Evolutionary conservation across 345 rosid species (phyloP), one percentile per base, ranked within the genome.

Genomic region (Cardamine occulta): DNA sequence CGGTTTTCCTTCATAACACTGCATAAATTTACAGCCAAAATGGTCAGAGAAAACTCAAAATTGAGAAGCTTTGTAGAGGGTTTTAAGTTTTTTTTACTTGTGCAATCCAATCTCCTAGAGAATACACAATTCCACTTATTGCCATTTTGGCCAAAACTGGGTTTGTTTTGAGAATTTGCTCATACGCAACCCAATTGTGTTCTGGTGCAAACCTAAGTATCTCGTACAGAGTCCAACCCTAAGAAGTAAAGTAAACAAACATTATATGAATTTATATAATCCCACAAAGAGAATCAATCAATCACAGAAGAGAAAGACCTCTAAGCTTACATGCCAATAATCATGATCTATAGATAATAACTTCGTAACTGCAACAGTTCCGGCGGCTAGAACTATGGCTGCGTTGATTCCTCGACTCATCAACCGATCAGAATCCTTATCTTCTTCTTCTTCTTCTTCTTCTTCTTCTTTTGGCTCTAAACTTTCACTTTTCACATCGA

Each of bases 161-260:
- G 61, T 94, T 88, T 37, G 87, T 67, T 78, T 88, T 89, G 57
- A 94, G 93, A 59, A 89, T 88, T 83, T 91, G 81, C 64, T 94
- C 98, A 68, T 94, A 94, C 34, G 98, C 97, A 83, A 75, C 72
- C 97, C 98, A 94, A 75, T 90, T 94, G 76, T 94, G 98, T 57
- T 87, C 88, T 4, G 98, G 98, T 39, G 57, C 91, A 85, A 86
- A 94, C 61, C 97, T 80, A 53, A 89, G 77, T 68, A 94, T 74
- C 85, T 94, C 98, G 58, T 74, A 91, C 23, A 94, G 85, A 61
- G 98, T 94, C 98, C 98, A 94, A 63, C 98, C 97, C 98, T 91
- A 79, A 40, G 29, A 54, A 74, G 18, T 8, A 55, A 3, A 56
- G 12, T 19, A 24, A 62, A 62, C 58, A 23, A 75, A 7, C 9